Conservation (phyloP, 169 alveolate genomes). For the Perkinsus olseni region DNA sequence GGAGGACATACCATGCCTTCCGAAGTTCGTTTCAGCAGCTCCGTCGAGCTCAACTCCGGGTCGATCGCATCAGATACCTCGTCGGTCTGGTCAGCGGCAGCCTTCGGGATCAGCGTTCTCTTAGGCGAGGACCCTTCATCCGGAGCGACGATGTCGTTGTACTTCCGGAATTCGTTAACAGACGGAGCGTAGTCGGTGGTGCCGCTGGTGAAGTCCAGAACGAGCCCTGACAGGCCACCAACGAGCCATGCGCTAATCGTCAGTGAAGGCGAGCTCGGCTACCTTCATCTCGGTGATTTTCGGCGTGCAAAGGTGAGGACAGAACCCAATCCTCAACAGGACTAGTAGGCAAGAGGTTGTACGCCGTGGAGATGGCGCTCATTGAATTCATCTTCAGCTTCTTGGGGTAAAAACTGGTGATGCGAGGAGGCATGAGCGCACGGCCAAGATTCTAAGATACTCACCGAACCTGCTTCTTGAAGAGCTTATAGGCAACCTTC, state of each 20-base stretch:
- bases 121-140: background rate
- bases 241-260: too few relatives aligned
- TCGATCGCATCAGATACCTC: background rate
- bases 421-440: background rate
- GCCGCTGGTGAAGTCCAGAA: background rate
- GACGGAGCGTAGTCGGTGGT: background rate
- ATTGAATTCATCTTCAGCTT: background rate
- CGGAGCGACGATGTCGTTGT: background rate
- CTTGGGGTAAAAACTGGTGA: background rate
- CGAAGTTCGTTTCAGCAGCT: background rate
- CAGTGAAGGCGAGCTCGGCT: too few relatives aligned
- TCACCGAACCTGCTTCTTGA: background rate
- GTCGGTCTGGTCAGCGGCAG: background rate
- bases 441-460: background rate
- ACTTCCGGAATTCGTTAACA: background rate
- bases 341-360: background rate
- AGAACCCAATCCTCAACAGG: background rate
- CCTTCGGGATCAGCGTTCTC: too few relatives aligned
- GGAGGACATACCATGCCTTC: too few relatives aligned
- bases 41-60: background rate
- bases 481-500: background rate
- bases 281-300: background rate
- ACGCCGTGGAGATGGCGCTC: background rate
- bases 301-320: background rate
- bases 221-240: background rate